Percentiles rank a stretch among this genome's conserved stretches.
These are phyloP conservation scores for Aureobasidium sp. DNA, from an alignment of 2,329 filamentous ascomycete genomes.

Conservation along the genomic window DNA sequence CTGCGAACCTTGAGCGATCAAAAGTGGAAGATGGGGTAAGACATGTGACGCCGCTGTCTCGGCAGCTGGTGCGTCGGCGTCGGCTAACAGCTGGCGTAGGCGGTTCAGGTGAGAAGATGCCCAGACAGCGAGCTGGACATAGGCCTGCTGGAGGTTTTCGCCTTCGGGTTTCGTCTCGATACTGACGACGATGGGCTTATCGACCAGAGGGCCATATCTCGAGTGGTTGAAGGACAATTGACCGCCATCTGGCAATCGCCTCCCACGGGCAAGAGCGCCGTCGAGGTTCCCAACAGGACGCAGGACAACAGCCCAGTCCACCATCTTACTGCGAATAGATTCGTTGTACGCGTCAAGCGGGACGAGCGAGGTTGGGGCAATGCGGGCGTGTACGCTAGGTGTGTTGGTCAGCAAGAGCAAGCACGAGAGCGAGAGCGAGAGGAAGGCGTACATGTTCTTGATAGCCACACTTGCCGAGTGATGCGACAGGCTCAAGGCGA, in stretches of 20 bases:
- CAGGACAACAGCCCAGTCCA: background rate
- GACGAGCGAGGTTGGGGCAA: background rate
- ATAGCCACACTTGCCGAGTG: background rate
- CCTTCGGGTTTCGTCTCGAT: conserved; percentile 2
- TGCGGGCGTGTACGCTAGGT: background rate
- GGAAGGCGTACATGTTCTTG: background rate
- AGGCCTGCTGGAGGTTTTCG: background rate
- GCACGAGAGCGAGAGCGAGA: background rate
- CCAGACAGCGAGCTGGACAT: conserved; percentile 6
- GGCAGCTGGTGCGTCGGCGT: no score
- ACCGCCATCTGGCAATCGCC: background rate
- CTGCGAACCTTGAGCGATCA: background rate
- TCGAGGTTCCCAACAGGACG: background rate
- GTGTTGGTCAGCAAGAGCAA: background rate
- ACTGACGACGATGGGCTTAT: conserved; percentile 8
- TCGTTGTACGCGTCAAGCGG: background rate
- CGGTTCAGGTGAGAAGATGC: background rate
- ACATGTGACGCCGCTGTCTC: no score
- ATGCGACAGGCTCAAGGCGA: background rate
- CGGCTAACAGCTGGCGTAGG: background rate
- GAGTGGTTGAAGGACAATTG: background rate
- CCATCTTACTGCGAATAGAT: background rate
- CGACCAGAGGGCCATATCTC: background rate
- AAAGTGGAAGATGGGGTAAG: background rate
- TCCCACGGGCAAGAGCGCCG: background rate